Base-by-base conservation (phyloP, 1,284 basidiomycete genomes). In the Fomitopsis palustris region DNA sequence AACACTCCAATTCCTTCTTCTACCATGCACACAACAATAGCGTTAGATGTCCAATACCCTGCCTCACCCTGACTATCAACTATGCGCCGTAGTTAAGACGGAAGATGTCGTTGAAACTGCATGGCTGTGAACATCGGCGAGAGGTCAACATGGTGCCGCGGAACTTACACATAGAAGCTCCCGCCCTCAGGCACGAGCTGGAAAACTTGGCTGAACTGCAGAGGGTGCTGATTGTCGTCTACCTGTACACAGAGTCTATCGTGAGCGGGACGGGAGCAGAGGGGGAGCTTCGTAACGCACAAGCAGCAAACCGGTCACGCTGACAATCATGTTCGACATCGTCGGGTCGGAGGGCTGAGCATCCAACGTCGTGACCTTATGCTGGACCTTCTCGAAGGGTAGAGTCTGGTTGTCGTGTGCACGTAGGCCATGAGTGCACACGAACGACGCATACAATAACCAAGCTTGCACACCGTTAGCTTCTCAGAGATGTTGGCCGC, bases 121-220 rank as follows among this genome's bases (percentile, higher is more conserved):
- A 38, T 12, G 53, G 42, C 38, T 41, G 56, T 63, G 27, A 64
- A 54, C 17, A 29, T 52, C 3, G 5, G 29, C 3, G 19, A 12
- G 21, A 42, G 43, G 38, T 21, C 41, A 27, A 23, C 25, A n/a
- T 9, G 27, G 41, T 17, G 33, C 42, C 42, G 12, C 45, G 56
- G 47, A 1, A 76, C 88, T 60, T 78, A 95, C 88, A 98, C 92
- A 73, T 89, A 98, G 82, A 93, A 98, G 65, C 84, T 85, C 29
- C 69, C 74, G 17, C 79, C 84, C 23, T 97, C 94, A 33, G 86
- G 90, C 61, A 92, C 82, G 54, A 98, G 85, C 65, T 96, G 94
- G 86, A 98, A 99, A 61, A 88, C 79, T 75, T 97, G 95, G 65
- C 87, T 91, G 81, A 93, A 98, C 69, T 86, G 87, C 61, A 98